Evolutionary conservation across 108 stramenopile species (phyloP).

Genomic region (Craspedostauros australis): DNA sequence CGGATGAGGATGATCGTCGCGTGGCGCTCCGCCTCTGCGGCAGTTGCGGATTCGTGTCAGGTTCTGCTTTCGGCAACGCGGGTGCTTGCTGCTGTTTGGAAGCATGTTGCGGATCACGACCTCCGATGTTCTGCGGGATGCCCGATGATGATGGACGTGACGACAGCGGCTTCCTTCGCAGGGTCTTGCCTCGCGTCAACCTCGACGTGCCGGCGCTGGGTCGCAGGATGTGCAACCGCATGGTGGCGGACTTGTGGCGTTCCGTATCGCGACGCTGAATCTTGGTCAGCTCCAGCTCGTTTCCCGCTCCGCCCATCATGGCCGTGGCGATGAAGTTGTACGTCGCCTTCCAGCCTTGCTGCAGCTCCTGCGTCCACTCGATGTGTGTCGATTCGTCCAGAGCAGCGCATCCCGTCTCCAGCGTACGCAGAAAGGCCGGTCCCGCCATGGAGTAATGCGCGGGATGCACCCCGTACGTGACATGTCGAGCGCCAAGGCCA

Average conservation of each 20-base stretch:
- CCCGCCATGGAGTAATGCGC: slow-evolving; percentile 8
- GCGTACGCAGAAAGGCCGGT: slow-evolving; percentile 8
- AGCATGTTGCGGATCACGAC: no score
- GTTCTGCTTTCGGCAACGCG: no score
- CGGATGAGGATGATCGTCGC: no score
- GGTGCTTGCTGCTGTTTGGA: no score
- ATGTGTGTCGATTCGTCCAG: no score
- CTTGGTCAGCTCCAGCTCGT: slow-evolving; percentile 1
- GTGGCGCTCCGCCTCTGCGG: no score
- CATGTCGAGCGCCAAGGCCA: slow-evolving; percentile 1
- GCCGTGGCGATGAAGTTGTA: slow-evolving; percentile 4
- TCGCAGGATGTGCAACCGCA: not conserved
- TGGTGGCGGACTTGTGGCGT: slow-evolving; percentile 6
- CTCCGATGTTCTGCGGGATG: no score
- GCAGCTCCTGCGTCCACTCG: not conserved
- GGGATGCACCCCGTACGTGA: slow-evolving; percentile 9
- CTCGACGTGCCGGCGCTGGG: not conserved
- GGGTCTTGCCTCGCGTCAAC: no score
- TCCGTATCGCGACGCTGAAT: not conserved
- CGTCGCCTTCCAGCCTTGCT: slow-evolving; percentile 7
- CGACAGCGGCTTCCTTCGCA: no score
- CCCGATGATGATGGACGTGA: no score
- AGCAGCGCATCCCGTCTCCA: not conserved
- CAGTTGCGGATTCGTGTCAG: no score
- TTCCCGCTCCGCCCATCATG: slow-evolving; percentile 11